A percentile compares a stretch with the other conserved stretches of the same genome.
phyloP scores from a whole-genome alignment of 2,329 filamentous ascomycete genomes.

The Cercospora zeae-maydis region DNA sequence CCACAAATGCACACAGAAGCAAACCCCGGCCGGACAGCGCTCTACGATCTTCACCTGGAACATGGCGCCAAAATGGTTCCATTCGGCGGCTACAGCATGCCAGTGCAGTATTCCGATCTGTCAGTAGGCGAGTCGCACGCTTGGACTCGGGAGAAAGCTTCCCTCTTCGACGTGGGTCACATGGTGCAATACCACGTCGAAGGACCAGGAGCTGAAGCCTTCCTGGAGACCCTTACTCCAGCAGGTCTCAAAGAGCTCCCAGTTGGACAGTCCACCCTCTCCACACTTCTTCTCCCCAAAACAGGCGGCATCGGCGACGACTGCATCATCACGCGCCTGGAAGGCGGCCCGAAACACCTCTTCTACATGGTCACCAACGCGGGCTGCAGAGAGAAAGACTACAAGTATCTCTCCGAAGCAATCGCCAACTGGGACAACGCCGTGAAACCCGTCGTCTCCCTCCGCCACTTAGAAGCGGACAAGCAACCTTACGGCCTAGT shows the following conservation, averaged over 20 bases:
- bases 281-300: slow-evolving; percentile 71
- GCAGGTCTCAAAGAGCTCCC: slow-evolving; percentile 63
- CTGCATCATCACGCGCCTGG: slow-evolving; percentile 81
- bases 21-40: slow-evolving; percentile 54
- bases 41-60: slow-evolving; percentile 74
- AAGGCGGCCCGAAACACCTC: slow-evolving; percentile 44
- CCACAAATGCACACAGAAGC: slow-evolving; percentile 33
- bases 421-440: slow-evolving; percentile 59
- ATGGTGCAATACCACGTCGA: slow-evolving; percentile 88
- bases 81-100: slow-evolving; percentile 93
- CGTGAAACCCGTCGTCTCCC: slow-evolving; percentile 38
- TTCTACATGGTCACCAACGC: slow-evolving; percentile 98
- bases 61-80: slow-evolving; percentile 90
- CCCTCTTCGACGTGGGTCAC: slow-evolving; percentile 92
- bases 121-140: slow-evolving; percentile 80
- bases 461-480: slow-evolving; percentile 36
- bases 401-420: slow-evolving; percentile 69
- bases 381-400: slow-evolving; percentile 84
- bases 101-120: slow-evolving; percentile 76
- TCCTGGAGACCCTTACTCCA: slow-evolving; percentile 82
- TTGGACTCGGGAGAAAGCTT: slow-evolving; percentile 83
- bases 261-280: slow-evolving; percentile 71
- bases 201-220: slow-evolving; percentile 73
- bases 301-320: slow-evolving; percentile 95
- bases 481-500: slow-evolving; percentile 68